Percentiles rank a stretch among this genome's conserved stretches.
phyloP scores from a whole-genome alignment of 176 grass and related monocot genomes.

The Oryza officinalis region DNA sequence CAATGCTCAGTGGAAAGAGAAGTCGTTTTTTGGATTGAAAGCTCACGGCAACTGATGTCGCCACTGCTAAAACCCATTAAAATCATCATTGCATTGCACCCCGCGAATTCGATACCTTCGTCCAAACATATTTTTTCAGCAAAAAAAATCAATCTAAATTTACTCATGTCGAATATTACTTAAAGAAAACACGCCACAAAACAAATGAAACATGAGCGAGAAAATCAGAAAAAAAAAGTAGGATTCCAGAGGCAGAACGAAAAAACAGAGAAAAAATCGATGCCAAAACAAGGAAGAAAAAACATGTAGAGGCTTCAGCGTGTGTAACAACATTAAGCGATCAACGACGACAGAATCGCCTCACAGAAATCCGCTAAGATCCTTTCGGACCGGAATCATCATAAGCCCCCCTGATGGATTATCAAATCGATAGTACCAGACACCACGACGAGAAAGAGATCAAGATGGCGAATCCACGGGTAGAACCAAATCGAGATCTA shows the following conservation, averaged over 20 bases:
- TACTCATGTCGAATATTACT: too few species aligned
- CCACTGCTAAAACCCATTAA: slow-evolving; percentile 38
- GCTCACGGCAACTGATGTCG: slow-evolving; percentile 29
- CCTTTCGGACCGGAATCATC: slow-evolving; percentile 62
- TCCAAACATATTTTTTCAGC: too few species aligned
- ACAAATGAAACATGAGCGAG: too few species aligned
- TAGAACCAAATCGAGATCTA: background rate
- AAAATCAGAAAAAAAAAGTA: too few species aligned
- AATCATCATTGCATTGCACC: slow-evolving; percentile 31
- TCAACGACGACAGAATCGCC: slow-evolving; percentile 41
- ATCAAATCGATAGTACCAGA: background rate
- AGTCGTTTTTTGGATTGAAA: slow-evolving; percentile 52
- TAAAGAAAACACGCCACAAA: too few species aligned
- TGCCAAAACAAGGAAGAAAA: too few species aligned
- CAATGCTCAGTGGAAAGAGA: slow-evolving; percentile 70
- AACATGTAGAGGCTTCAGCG: slow-evolving; percentile 24
- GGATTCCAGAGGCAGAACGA: too few species aligned
- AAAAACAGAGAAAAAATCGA: background rate
- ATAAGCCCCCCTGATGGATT: background rate
- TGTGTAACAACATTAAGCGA: slow-evolving; percentile 61
- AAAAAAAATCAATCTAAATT: too few species aligned
- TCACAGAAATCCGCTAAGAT: slow-evolving; percentile 66
- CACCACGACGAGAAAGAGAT: too few species aligned
- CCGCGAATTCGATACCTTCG: too few species aligned
- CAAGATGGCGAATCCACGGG: background rate